These are phyloP conservation scores for Dionaea muscipula DNA, from an alignment of 179 eudicot species.

Conservation along the genomic window DNA sequence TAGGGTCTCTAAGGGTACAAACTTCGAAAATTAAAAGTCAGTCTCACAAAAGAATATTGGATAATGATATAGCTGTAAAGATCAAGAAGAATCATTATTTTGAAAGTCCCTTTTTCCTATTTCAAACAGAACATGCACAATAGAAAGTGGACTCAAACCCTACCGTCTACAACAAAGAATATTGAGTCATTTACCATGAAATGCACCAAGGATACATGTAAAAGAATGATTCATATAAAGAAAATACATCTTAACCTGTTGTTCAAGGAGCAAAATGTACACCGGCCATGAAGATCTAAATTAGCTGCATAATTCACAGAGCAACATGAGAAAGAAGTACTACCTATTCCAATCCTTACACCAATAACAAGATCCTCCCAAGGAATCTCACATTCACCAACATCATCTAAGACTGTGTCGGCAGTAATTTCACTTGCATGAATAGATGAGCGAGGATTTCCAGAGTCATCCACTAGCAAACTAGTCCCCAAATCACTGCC, in stretches of 20 bases:
- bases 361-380: constrained; percentile 96
- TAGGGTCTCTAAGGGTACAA: neutral
- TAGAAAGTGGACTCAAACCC: neutral
- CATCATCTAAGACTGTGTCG: constrained; percentile 81
- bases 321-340: neutral
- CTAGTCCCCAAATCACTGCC: constrained; percentile 29
- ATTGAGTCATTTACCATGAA: too few species aligned
- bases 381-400: constrained; percentile 83
- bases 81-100: neutral
- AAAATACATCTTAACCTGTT: neutral
- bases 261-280: neutral
- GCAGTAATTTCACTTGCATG: constrained; percentile 22
- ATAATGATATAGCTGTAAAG: neutral
- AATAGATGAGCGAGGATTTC: constrained; percentile 26
- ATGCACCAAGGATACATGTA: too few species aligned
- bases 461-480: constrained; percentile 27
- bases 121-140: neutral
- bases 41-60: neutral
- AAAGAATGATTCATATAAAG: neutral
- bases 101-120: neutral
- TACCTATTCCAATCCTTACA: constrained; percentile 98
- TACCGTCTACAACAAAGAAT: too few species aligned
- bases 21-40: too few species aligned
- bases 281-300: neutral
- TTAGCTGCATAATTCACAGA: neutral